Evolutionary conservation across 805 yeast species (phyloP).

Genomic region (Starmerella floris): DNA sequence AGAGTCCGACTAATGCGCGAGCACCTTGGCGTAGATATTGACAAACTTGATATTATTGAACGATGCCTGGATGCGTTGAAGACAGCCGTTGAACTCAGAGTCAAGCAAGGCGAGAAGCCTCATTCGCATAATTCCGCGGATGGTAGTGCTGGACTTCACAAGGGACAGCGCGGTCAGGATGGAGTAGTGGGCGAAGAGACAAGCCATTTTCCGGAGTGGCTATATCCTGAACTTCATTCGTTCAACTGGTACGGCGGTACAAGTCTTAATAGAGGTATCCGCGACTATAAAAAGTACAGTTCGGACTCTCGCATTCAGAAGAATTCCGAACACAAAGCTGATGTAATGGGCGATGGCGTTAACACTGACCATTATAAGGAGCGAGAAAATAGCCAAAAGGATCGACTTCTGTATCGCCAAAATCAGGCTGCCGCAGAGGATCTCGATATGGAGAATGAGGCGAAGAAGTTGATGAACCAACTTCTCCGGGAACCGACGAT

Average conservation of each 20-base stretch:
- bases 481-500: slow-evolving; percentile 15
- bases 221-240: slow-evolving; percentile 30
- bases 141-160: background rate
- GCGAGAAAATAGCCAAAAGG: slow-evolving; percentile 27
- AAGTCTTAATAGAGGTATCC: slow-evolving; percentile 66
- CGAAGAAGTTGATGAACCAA: slow-evolving; percentile 15
- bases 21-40: slow-evolving; percentile 72
- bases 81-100: slow-evolving; percentile 1
- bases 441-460: slow-evolving; percentile 25
- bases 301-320: slow-evolving; percentile 69
- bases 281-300: slow-evolving; percentile 71
- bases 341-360: slow-evolving; percentile 61
- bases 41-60: slow-evolving; percentile 21
- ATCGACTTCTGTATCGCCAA: slow-evolving; percentile 8
- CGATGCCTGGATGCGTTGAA: slow-evolving; percentile 16
- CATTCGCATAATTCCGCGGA: background rate
- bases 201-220: slow-evolving; percentile 17
- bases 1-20: slow-evolving; percentile 91
- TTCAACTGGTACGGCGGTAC: slow-evolving; percentile 79
- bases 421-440: slow-evolving; percentile 11
- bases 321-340: slow-evolving; percentile 48
- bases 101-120: background rate
- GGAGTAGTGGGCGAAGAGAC: background rate
- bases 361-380: slow-evolving; percentile 42
- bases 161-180: background rate